Conservation (phyloP, 768 basidiomycete species). For the Suillus clintonianus region DNA sequence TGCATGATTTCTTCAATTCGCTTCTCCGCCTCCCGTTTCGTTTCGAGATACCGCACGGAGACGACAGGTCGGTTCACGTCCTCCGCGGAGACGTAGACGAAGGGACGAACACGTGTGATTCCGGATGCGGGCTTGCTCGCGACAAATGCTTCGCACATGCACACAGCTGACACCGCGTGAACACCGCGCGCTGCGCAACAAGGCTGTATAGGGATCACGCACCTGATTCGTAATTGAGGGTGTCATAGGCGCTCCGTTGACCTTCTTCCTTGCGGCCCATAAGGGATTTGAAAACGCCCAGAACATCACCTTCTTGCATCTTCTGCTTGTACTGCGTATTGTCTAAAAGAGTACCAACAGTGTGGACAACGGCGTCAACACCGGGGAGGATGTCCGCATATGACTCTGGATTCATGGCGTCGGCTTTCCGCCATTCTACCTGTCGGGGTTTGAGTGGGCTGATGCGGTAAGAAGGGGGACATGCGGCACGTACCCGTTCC, state of each 20-base stretch:
- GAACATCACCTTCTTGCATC: conserved; percentile 58
- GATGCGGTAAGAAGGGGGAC: conserved; percentile 15
- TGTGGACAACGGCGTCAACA: conserved; percentile 85
- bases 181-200: conserved; percentile 11
- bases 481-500: conserved; percentile 51
- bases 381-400: conserved; percentile 69
- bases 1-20: conserved; percentile 58
- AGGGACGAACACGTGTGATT: conserved; percentile 50
- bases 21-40: conserved; percentile 90
- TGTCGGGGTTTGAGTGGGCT: conserved; percentile 28
- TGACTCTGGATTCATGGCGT: conserved; percentile 75
- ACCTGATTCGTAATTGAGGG: conserved; percentile 91
- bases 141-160: conserved; percentile 78
- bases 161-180: conserved; percentile 49
- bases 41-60: conserved; percentile 83
- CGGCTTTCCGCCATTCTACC: conserved; percentile 88
- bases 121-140: conserved; percentile 40
- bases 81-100: conserved; percentile 95
- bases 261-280: conserved; percentile 38
- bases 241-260: conserved; percentile 62
- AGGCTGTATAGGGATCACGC: conserved; percentile 27
- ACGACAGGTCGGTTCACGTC: conserved; percentile 82
- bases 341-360: conserved; percentile 88
- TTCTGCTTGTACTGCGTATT: conserved; percentile 78
- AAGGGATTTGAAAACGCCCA: conserved; percentile 51